Base-by-base conservation (phyloP, 768 basidiomycete genomes). In the Chalciporus sphaerocephalus region DNA sequence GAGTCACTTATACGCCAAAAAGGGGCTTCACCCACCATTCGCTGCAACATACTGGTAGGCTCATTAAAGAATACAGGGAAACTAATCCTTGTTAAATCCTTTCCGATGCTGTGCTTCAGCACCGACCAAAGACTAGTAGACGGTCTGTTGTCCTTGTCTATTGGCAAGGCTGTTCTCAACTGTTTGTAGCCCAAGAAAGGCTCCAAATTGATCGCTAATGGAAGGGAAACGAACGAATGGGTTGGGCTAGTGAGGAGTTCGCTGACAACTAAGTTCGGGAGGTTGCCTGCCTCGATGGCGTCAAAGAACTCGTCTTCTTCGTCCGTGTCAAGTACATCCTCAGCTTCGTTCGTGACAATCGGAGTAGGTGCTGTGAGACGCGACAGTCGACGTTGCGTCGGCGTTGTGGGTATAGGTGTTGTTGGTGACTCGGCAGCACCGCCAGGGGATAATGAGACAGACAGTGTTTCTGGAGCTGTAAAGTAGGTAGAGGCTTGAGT, bases 271-370 rank as follows among this genome's bases (percentile, higher is more conserved):
- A 94, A 72, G 56, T 86, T 89, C 5, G 89, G 87, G 0, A 94
- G 68, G 33, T 74, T 81, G 38, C 86, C 85, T 13, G 81, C 66
- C 60, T 97, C 94, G 57, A 97, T 93, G 23, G 95, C 94, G 62
- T 97, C 95, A 60, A 95, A 97, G 67, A 97, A 97, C 65, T 98
- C 93, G 66, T 97, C 95, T 58, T 93, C 87, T 34, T 90, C 87
- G 56, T 88, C 87, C 1, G 85, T 86, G 44, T 77, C 78, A 17
- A 56, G 55, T 1, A 42, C 37, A 1, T 61, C 67, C 2, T 66
- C 67, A 9, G 72, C 73, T 13, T 66, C 66, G 4, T 66, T 64
- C 13, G 57, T 33, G 6, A 23, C 5, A 1, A n/a, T 49, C 9
- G 56, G 50, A 25, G 52, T 40, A 10, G 57, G 55, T 9, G 45